Evolutionary conservation across 768 basidiomycete species (phyloP).

Genomic region (Aureoboletus auriporus): DNA sequence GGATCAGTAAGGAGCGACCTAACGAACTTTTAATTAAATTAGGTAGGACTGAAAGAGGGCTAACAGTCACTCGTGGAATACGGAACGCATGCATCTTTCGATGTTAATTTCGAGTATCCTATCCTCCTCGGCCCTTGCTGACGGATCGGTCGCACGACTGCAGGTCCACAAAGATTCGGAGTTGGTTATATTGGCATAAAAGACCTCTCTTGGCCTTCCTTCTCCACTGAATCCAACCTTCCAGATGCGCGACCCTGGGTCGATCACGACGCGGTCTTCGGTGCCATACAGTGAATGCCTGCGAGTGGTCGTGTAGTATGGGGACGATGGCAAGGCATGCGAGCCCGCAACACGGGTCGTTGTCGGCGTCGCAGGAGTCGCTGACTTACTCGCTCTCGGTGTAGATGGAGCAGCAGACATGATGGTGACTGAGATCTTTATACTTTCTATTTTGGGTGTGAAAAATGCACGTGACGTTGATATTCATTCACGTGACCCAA

Average conservation of each 20-base stretch:
- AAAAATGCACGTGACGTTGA: constrained; percentile 11
- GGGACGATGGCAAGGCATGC: constrained; percentile 62
- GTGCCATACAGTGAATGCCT: constrained; percentile 95
- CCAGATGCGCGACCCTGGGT: constrained; percentile 92
- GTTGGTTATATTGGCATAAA: constrained; percentile 48
- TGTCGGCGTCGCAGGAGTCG: constrained; percentile 49
- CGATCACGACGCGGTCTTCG: constrained; percentile 93
- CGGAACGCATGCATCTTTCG: constrained; percentile 64
- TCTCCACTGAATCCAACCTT: constrained; percentile 98
- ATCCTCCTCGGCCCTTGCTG: constrained; percentile 69
- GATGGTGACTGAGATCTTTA: neutral
- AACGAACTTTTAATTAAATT: constrained; percentile 20
- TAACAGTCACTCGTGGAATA: constrained; percentile 75
- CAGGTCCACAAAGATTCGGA: constrained; percentile 58
- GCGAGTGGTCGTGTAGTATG: constrained; percentile 79
- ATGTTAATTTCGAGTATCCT: constrained; percentile 66
- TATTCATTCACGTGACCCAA: constrained; percentile 17
- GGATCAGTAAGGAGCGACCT: constrained; percentile 93
- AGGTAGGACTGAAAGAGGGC: neutral
- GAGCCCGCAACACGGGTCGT: constrained; percentile 46
- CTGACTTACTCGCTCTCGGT: constrained; percentile 17
- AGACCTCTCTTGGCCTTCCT: constrained; percentile 84
- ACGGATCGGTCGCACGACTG: constrained; percentile 47
- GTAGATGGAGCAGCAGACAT: constrained; percentile 37
- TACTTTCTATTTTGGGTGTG: neutral